Base-by-base conservation (phyloP, 768 basidiomycete species). In the Saitozyma sp. region DNA sequence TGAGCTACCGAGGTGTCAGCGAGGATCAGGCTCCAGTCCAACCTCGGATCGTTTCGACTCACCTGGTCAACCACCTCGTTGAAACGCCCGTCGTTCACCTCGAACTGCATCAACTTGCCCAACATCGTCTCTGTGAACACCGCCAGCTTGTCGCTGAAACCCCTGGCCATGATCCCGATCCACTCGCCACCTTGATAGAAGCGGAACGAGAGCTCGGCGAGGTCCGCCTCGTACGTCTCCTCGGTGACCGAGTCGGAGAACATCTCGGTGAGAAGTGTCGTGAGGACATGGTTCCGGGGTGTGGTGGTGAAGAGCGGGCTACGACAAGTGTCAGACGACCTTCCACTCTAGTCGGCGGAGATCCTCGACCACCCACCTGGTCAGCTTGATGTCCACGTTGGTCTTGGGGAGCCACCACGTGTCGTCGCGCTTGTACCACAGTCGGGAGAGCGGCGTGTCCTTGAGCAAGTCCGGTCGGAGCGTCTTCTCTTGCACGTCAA, bases 361-460 rank as follows among this genome's bases (percentile, higher is more conserved):
- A 5, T 29, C 29, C 29, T 2, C 29, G 2, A 2, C 29, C 2
- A 29, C 29, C 29, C 29, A 29, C 68, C 74, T 69, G 51, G 71
- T 64, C 14, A 79, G 64, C 11, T 63, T 86, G 58, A 97, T 83
- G 59, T 88, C 81, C 19, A 89, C 84, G 64, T 86, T 84, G 2
- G 92, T 92, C 74, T 90, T 91, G 0, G 96, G 96, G 9, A 95
- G 86, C 89, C 92, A 95, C 82, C 96, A 99, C 63, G 83, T 85
- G 78, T 99, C 95, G 76, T 99, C 96, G 76, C 93, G 93, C 83
- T 99, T 99, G 81, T 93, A 86, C 94, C 95, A 99, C 3, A 98
- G 81, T 11, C 87, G 84, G 5, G 88, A 89, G 37, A 88, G 70
- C 0, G 85, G 81, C 0, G 87, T 89, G 78, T 93, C 85, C 40